Percentiles rank a stretch among this genome's conserved stretches.
These are phyloP conservation scores for Globisporangium heterothallicum DNA, from an alignment of 352 stramenopile genomes.

Conservation along the genomic window DNA sequence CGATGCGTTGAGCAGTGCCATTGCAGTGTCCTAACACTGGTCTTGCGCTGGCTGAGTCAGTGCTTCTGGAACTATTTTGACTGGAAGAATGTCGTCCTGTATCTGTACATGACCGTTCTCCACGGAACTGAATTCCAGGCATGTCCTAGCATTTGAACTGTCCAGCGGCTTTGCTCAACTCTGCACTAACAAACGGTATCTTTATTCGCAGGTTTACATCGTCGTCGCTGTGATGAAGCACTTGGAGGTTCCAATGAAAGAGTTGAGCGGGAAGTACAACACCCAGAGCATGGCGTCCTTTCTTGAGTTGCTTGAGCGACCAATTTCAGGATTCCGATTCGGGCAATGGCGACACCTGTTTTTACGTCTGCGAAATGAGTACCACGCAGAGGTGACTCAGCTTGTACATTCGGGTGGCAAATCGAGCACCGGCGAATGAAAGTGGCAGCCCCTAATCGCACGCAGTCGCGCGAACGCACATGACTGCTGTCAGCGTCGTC, in stretches of 20 bases:
- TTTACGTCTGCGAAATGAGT: constrained; percentile 38
- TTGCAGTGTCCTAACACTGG: constrained; percentile 39
- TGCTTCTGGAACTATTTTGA: constrained; percentile 71
- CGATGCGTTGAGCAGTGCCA: constrained; percentile 32
- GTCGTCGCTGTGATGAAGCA: constrained; percentile 44
- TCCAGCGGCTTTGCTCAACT: neutral
- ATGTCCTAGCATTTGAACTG: neutral
- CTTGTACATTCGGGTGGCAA: constrained; percentile 14
- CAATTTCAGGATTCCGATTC: constrained; percentile 48
- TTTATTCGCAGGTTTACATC: constrained; percentile 36
- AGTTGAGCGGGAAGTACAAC: constrained; percentile 21
- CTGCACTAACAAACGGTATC: neutral
- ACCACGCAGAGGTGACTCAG: constrained; percentile 31
- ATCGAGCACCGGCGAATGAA: neutral
- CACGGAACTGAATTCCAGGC: constrained; percentile 63
- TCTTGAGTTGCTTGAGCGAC: constrained; percentile 26
- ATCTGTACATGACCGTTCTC: constrained; percentile 44
- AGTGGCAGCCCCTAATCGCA: too few relatives aligned
- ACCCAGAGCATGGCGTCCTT: constrained; percentile 25
- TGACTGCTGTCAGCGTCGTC: constrained; percentile 2
- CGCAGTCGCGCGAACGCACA: too few relatives aligned
- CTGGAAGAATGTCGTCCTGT: constrained; percentile 52
- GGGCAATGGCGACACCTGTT: constrained; percentile 30
- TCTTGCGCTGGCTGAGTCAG: constrained; percentile 47
- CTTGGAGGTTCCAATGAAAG: constrained; percentile 33